Percentiles rank a stretch among this genome's conserved stretches.
These are phyloP conservation scores for Cryptosporidium muris DNA, from an alignment of 169 alveolate species.

Conservation along the genomic window DNA sequence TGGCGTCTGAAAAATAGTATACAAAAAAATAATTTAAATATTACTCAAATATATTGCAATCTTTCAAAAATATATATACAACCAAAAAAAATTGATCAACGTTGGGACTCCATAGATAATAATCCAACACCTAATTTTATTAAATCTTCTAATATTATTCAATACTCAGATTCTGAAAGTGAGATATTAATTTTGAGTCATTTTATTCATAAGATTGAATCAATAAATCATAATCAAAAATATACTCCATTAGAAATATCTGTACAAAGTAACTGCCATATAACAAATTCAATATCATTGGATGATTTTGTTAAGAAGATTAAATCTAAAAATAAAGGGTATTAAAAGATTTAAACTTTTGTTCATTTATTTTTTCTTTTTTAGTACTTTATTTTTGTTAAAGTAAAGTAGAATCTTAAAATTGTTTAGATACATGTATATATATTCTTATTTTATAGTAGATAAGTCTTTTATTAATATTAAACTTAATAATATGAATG, in stretches of 20 bases:
- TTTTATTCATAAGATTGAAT: background rate
- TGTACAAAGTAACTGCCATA: conserved; percentile 13
- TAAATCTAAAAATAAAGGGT: too few species aligned
- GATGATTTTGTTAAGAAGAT: conserved; percentile 22
- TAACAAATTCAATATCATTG: conserved; percentile 33
- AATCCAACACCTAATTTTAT: background rate
- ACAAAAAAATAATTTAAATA: background rate
- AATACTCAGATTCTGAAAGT: too few species aligned
- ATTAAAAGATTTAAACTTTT: too few species aligned
- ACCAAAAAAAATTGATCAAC: background rate
- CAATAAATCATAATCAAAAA: background rate
- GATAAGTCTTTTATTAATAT: too few species aligned
- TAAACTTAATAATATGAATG: too few species aligned
- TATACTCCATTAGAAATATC: background rate
- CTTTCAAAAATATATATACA: conserved; percentile 12
- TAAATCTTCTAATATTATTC: background rate
- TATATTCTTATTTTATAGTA: too few species aligned
- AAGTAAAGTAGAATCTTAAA: too few species aligned
- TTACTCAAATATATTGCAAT: background rate
- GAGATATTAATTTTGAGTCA: too few species aligned
- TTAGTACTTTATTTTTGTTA: too few species aligned
- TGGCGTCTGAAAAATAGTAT: conserved; percentile 29
- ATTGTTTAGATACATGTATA: too few species aligned
- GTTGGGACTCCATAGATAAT: conserved; percentile 31
- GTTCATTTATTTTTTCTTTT: too few species aligned